Base-by-base conservation (phyloP, 441 rosid genomes). In the Croton laevigatus region DNA sequence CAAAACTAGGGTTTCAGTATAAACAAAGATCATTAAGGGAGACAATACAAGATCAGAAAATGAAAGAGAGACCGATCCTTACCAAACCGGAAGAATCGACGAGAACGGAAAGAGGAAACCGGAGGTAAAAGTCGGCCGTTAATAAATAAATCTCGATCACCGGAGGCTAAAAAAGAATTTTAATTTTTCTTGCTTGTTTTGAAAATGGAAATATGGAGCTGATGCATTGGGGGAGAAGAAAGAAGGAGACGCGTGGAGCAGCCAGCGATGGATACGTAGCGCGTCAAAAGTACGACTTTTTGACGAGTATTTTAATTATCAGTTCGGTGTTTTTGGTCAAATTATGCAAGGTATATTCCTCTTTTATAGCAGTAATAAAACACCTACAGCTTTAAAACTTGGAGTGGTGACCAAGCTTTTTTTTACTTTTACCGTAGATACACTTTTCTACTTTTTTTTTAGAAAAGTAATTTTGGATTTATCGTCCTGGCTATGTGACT, bases 71-170 rank as follows among this genome's bases (percentile, higher is more conserved):
- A 46, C 37, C 37, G 74, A 65, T 73, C 51, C 79, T 71, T 73
- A 75, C 81, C 71, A 53, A 69, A 72, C 37, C 13, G 75, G 64
- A 70, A 71, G 77, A 79, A 77, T 71, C 71, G 59, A 58, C 44
- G 71, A 65, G 76, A 20, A 51, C 27, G 49, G 71, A 38, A 49
- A 60, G 64, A 59, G 67, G 9, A 59, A 59, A 62, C 3, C 19
- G 70, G 63, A 75, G 62, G 67, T 58, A 55, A 68, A 72, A 68
- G 62, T 20, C 63, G 6, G 49, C 17, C 27, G 52, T 51, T 53
- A 32, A 52, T 40, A 51, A 54, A 11, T 16, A 36, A 36, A 32
- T 20, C 37, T 16, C 2, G 27, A 59, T 23, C 66, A 38, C 22
- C 65, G 37, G 63, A 51, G 45, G 51, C 27, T 23, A 7, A 13